A percentile compares a stretch with the other conserved stretches of the same genome.
These are phyloP conservation scores for Tylopilus orsonianus DNA, from an alignment of 1,284 basidiomycete species.

Conservation along the genomic window DNA sequence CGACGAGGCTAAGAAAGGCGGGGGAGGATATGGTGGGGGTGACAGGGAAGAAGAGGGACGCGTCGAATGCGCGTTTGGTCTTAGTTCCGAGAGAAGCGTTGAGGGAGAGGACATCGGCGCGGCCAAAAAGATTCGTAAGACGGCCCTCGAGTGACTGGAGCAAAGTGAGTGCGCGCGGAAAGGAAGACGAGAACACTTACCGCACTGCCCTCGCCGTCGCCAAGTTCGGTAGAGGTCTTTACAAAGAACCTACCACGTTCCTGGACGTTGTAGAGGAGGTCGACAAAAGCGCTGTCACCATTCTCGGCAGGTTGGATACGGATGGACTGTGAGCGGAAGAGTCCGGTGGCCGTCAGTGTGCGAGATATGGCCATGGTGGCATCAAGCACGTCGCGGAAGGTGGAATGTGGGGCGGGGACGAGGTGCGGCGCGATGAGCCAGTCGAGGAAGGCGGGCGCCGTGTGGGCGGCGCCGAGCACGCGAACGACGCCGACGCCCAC, in stretches of 20 bases:
- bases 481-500: slow-evolving; percentile 50
- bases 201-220: slow-evolving; percentile 90
- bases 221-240: slow-evolving; percentile 89
- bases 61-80: slow-evolving; percentile 82
- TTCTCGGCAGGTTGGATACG: slow-evolving; percentile 66
- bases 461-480: slow-evolving; percentile 73
- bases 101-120: slow-evolving; percentile 87
- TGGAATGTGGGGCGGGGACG: slow-evolving; percentile 25
- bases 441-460: slow-evolving; percentile 78
- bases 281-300: slow-evolving; percentile 62
- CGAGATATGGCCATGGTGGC: slow-evolving; percentile 66
- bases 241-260: slow-evolving; percentile 82
- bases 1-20: slow-evolving; percentile 27
- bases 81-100: slow-evolving; percentile 86
- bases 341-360: slow-evolving; percentile 66
- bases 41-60: slow-evolving; percentile 58
- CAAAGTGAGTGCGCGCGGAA: slow-evolving; percentile 1
- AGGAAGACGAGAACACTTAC: slow-evolving; percentile 48
- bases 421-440: slow-evolving; percentile 69
- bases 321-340: slow-evolving; percentile 74
- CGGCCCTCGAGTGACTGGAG: slow-evolving; percentile 73
- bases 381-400: slow-evolving; percentile 66
- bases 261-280: slow-evolving; percentile 76
- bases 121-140: slow-evolving; percentile 87
- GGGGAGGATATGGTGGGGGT: slow-evolving; percentile 55